Conservation (phyloP, 768 basidiomycete genomes). For the Phaeotremella fagi region DNA sequence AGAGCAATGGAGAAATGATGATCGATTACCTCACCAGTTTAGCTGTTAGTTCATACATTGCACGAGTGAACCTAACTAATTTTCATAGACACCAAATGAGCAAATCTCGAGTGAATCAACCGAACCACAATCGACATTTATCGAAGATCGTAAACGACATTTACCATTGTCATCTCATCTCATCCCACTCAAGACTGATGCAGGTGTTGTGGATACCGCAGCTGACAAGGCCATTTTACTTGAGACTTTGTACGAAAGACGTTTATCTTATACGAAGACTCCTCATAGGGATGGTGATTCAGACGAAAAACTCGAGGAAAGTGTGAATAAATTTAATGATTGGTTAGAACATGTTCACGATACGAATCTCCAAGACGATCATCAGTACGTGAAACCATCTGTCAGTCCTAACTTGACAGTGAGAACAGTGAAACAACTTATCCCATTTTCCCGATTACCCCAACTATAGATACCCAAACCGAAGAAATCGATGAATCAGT, state of each 20-base stretch:
- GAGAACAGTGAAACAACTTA: neutral
- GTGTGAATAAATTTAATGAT: neutral
- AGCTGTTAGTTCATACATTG: neutral
- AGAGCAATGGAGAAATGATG: conserved; percentile 15
- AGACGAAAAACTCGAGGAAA: neutral
- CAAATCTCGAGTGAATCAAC: neutral
- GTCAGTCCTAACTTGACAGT: neutral
- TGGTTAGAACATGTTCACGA: neutral
- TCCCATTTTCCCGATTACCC: neutral
- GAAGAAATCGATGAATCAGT: neutral
- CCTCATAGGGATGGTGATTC: neutral
- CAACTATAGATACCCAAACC: neutral
- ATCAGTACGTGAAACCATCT: neutral
- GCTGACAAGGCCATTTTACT: conserved; percentile 13
- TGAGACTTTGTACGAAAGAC: conserved; percentile 9
- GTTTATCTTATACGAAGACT: no score
- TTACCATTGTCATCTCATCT: conserved; percentile 6
- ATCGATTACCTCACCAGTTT: conserved; percentile 16
- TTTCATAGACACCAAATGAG: neutral
- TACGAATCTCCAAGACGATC: neutral
- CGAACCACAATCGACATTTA: neutral
- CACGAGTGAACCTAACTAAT: neutral
- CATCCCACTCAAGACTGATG: conserved; percentile 11
- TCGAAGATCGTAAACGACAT: neutral
- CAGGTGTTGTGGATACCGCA: conserved; percentile 11